Evolutionary conservation across 2,329 filamentous ascomycete genomes (phyloP).

Genomic region (Biscogniauxia sp.): DNA sequence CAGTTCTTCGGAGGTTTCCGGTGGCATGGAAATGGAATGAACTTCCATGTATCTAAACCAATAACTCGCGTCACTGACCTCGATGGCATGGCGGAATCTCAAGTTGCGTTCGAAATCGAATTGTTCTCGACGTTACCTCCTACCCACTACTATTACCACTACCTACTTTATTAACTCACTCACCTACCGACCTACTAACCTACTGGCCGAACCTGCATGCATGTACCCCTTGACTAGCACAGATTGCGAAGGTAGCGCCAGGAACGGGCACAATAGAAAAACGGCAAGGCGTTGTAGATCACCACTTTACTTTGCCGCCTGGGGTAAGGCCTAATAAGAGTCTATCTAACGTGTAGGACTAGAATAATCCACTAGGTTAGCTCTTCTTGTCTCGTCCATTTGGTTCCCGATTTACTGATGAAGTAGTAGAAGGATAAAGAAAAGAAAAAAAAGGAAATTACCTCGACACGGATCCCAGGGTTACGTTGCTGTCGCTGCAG

Average conservation of each 20-base stretch:
- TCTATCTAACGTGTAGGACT: constrained; percentile 1
- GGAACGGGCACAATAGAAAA: not conserved
- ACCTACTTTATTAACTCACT: too few species aligned
- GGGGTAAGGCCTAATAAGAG: not conserved
- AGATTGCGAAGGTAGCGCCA: not conserved
- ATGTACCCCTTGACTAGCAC: not conserved
- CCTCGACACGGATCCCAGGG: not conserved
- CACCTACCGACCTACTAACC: too few species aligned
- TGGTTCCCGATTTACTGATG: not conserved
- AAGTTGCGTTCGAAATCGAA: too few species aligned
- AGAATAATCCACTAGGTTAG: not conserved
- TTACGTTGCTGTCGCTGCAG: not conserved
- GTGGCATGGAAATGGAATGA: too few species aligned
- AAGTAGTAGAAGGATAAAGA: not conserved
- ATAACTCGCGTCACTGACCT: too few species aligned
- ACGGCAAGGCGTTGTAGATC: constrained; percentile 11
- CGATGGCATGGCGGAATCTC: too few species aligned
- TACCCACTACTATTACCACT: too few species aligned
- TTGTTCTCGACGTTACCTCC: too few species aligned
- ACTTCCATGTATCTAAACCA: too few species aligned
- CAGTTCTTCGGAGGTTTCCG: too few species aligned
- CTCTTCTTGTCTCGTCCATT: not conserved
- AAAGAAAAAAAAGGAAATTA: not conserved
- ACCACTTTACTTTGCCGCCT: constrained; percentile 7
- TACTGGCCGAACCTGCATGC: too few species aligned